Evolutionary conservation across 305 asterid species (phyloP), one percentile per base, ranked within the genome.

Genomic region (Fraxinus dipetala): DNA sequence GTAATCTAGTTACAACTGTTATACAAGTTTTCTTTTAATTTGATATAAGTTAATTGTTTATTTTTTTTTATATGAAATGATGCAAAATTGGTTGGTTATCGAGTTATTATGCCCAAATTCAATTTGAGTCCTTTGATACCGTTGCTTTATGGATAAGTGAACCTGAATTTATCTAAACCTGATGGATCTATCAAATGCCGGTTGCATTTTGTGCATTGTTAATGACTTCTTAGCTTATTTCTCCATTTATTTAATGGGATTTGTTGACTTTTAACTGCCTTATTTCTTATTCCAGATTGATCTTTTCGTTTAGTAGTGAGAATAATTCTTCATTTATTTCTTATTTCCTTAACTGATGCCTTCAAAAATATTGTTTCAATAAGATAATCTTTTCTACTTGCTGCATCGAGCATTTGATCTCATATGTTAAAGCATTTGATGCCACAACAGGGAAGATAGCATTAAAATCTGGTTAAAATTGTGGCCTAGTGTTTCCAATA

Each of bases 21-120:
- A 16, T 20, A 9, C 18, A 28, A 72, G 31, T 77, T 48, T 86
- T 13, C 61, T 38, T 72, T 75, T 45, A 43, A 78, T 81, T 79
- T 76, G 77, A 76, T 86, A 85, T 78, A 48, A 72, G 80, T 76
- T 78, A 61, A 61, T 72, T 14, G 14, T 69, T 75, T 18, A 59
- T 35, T 35, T 6, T 20, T 20, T n/a, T 16, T 51, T 2, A 51
- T 51, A 16, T 51, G 61, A 51, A 51, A 51, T 1, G 20, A 14
- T 16, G 22, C 22, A 51, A 16, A 54, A 1, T 54, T 7, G 14
- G 70, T 61, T 22, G 30, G 10, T 61, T 8, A 8, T 61, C 0
- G 14, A 22, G 31, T 22, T 8, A 61, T 61, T 6, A 22, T 61
- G 31, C 70, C 14, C 70, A 61, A 61, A 61, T 22, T 18, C 70